phyloP scores from a whole-genome alignment of 331 rosid species.

The Stylosanthes scabra region DNA sequence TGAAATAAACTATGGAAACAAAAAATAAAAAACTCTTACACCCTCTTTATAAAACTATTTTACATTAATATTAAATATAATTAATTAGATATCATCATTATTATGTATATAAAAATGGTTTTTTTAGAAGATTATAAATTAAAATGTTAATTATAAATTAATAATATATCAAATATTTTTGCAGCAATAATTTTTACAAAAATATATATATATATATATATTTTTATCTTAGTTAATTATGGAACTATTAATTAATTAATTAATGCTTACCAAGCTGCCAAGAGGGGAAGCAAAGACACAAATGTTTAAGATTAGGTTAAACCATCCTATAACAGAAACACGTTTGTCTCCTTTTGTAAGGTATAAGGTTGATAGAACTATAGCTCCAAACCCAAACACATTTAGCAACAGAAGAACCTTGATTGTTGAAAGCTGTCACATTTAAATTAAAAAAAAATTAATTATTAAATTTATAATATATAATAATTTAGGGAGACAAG shows the following conservation, averaged over 20 bases:
- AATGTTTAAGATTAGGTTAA: conserved; percentile 70
- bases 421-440: conserved; percentile 58
- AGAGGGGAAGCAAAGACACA: conserved; percentile 92
- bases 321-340: conserved; percentile 71
- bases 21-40: neutral
- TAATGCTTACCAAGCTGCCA: conserved; percentile 56
- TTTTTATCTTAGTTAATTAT: too few relatives aligned
- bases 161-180: too few relatives aligned
- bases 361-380: conserved; percentile 67
- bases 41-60: too few relatives aligned
- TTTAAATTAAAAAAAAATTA: neutral
- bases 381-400: conserved; percentile 69
- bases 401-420: conserved; percentile 65
- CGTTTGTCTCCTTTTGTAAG: conserved; percentile 63
- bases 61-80: too few relatives aligned
- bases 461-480: neutral
- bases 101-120: too few relatives aligned
- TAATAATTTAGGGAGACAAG: neutral
- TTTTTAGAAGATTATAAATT: too few relatives aligned
- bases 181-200: too few relatives aligned
- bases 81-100: too few relatives aligned
- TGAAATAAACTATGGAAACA: neutral
- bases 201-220: too few relatives aligned
- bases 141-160: too few relatives aligned
- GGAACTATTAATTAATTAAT: too few relatives aligned